Evolutionary conservation across 2,329 filamentous ascomycete species (phyloP), one percentile per base, ranked within the genome.

Genomic region (Madurella fahalii): DNA sequence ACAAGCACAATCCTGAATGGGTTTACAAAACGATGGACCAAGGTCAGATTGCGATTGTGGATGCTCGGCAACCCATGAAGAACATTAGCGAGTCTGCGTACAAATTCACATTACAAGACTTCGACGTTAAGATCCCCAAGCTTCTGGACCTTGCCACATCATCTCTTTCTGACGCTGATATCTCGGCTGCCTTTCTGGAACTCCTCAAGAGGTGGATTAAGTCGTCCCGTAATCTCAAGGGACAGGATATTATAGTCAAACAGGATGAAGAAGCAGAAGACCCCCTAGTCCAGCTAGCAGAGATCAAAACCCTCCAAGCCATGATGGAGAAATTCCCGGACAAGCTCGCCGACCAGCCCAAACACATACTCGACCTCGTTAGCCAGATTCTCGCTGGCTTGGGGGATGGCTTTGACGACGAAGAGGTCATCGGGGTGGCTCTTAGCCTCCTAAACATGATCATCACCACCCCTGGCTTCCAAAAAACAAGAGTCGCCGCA

Each of bases 321-420:
- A 77, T 90, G 69, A 82, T 89, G 68, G 79, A 81, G 20, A 77
- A 74, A 44, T 78, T 85, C 44, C 79, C 84, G 1, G 80, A 85
- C 18, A 83, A 81, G 58, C 75, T 90, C 12, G 79, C 86, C 31
- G 78, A 77, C 32, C 80, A 83, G 53, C 85, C 86, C 2, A 78
- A 78, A 42, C 83, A 87, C 61, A 76, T 89, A 7, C 71, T 90
- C 2, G 79, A 83, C 44, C 75, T 91, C 2, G 78, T 86, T 47
- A 74, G 75, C 48, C 79, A 86, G 52, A 76, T 90, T 0, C 67
- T 90, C 1, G 68, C 71, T 5, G 17, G 42, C 34, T 47, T 52
- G 7, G 52, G n/a, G 11, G 54, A 57, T 7, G 34, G 5, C 5
- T 1, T 34, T 7, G 50, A 54, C 7, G 69, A 72, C 15, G 74